phyloP scores from a whole-genome alignment of 1,139 yeast species.

The Dujonia santamariae region DNA sequence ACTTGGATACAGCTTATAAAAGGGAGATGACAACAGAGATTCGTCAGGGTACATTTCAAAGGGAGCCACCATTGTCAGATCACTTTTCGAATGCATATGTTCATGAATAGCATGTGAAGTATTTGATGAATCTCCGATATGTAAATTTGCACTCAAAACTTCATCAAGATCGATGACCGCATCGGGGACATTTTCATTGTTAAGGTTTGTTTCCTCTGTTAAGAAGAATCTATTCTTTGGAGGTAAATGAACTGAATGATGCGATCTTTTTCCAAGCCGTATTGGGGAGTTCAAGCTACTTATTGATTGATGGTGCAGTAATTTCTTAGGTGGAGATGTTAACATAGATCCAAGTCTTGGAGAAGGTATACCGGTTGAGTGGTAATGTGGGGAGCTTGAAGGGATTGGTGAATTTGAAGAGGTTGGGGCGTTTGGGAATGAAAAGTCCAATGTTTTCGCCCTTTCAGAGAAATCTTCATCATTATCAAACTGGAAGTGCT shows the following conservation, averaged over 20 bases:
- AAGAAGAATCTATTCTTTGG: slow-evolving; percentile 26
- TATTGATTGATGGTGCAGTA: slow-evolving; percentile 11
- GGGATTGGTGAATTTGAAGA: neutral
- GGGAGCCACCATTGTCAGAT: slow-evolving; percentile 37
- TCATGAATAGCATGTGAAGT: slow-evolving; percentile 1
- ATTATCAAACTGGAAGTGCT: slow-evolving; percentile 30
- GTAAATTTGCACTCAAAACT: slow-evolving; percentile 43
- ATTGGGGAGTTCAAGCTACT: slow-evolving; percentile 36
- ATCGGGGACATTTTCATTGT: slow-evolving; percentile 48
- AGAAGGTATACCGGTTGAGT: slow-evolving; percentile 14
- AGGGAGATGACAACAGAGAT: slow-evolving; percentile 20
- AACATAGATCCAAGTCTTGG: slow-evolving; percentile 14
- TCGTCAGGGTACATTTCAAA: slow-evolving; percentile 24
- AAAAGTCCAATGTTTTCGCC: slow-evolving; percentile 19
- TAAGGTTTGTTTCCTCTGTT: slow-evolving; percentile 31
- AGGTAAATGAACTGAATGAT: slow-evolving; percentile 15
- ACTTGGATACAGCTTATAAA: slow-evolving; percentile 21
- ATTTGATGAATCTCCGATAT: slow-evolving; percentile 20
- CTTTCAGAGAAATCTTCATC: slow-evolving; percentile 32
- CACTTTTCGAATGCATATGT: slow-evolving; percentile 25
- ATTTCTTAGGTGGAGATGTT: slow-evolving; percentile 9
- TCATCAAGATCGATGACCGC: slow-evolving; percentile 64
- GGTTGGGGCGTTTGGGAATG: slow-evolving; percentile 29
- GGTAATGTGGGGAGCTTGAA: neutral
- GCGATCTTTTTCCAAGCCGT: slow-evolving; percentile 22